These are phyloP conservation scores for Copromyces sp. DNA, from an alignment of 495 filamentous ascomycete species.

Conservation along the genomic window DNA sequence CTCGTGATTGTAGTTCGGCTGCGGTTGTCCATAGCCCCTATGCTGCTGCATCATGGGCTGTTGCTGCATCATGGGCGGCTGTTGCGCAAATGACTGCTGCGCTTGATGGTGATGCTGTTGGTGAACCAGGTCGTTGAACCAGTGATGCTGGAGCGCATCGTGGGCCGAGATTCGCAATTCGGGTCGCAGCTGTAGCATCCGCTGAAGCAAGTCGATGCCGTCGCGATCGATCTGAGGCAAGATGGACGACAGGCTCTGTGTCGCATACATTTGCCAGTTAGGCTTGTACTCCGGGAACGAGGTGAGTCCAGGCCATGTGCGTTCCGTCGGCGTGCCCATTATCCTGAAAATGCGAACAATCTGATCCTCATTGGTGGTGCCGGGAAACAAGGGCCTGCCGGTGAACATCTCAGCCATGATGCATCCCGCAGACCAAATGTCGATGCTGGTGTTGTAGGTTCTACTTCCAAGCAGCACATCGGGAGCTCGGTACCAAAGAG, in stretches of 20 bases:
- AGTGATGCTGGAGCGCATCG: slow-evolving; percentile 77
- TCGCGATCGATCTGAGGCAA: slow-evolving; percentile 80
- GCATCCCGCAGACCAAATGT: slow-evolving; percentile 95
- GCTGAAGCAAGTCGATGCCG: slow-evolving; percentile 74
- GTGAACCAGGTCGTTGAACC: slow-evolving; percentile 54
- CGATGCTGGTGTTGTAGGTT: slow-evolving; percentile 95
- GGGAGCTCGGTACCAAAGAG: slow-evolving; percentile 90
- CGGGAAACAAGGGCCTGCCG: slow-evolving; percentile 83
- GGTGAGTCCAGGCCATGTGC: slow-evolving; percentile 84
- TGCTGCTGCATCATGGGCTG: slow-evolving; percentile 24
- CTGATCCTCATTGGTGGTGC: slow-evolving; percentile 94
- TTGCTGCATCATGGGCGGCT: slow-evolving; percentile 7
- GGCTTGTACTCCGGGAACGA: slow-evolving; percentile 90
- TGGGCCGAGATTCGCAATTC: slow-evolving; percentile 82
- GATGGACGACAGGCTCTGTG: slow-evolving; percentile 76
- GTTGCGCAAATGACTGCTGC: neutral
- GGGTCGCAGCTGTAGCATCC: slow-evolving; percentile 87
- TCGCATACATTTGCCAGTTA: slow-evolving; percentile 90
- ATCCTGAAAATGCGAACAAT: slow-evolving; percentile 91
- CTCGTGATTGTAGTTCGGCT: slow-evolving; percentile 20
- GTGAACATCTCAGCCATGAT: slow-evolving; percentile 99
- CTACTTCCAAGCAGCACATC: slow-evolving; percentile 84
- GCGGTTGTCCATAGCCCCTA: slow-evolving; percentile 19
- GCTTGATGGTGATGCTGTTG: slow-evolving; percentile 24
- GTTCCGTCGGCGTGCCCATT: slow-evolving; percentile 90